Base-by-base conservation (phyloP, 306 rosid species). In the Potentilla sterilis region DNA sequence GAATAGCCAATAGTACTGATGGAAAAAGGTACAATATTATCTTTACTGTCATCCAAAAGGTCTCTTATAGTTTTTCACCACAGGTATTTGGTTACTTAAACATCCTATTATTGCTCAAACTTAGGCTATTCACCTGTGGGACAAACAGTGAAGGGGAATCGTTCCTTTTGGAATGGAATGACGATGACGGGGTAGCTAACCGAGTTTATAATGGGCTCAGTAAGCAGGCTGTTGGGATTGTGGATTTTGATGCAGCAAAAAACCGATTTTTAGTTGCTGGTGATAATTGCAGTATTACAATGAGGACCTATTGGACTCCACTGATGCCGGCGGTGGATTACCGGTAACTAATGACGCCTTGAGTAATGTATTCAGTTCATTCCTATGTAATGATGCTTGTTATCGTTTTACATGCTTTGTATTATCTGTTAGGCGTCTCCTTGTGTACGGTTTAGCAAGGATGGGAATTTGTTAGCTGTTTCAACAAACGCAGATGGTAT, bases 111-210 rank as follows among this genome's bases (percentile, higher is more conserved):
- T 52, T 10, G 28, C 54, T 32, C 35, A 41, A 21, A 24, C 42
- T 3, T 74, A 87, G 90, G 80, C 72, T 87, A 4, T 84, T 87
- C 77, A 78, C 81, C 11, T 81, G 84, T 14, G 89, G 90, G 44
- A 54, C 68, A 73, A 71, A 66, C 57, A 84, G 58, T 37, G 76
- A 77, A 55, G 88, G 88, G 28, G 79, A 84, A 14, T 70, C 90
- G 7, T 72, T 54, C 74, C 69, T 84, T 65, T 74, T 80, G 63
- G 90, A 87, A 59, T 87, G 88, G 88, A 75, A 87, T 65, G 83
- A 84, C 9, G 73, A 9, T 34, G 75, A 84, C 37, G 86, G 86
- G 37, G 38, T 2, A 9, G 74, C 72, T 44, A 82, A 78, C 73
- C 80, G 80, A 68, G 32, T 7, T 4, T 87, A 82, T 70, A 48